Evolutionary conservation across 495 filamentous ascomycete genomes (phyloP), one percentile per base, ranked within the genome.

Genomic region (Ascobolus immersus): DNA sequence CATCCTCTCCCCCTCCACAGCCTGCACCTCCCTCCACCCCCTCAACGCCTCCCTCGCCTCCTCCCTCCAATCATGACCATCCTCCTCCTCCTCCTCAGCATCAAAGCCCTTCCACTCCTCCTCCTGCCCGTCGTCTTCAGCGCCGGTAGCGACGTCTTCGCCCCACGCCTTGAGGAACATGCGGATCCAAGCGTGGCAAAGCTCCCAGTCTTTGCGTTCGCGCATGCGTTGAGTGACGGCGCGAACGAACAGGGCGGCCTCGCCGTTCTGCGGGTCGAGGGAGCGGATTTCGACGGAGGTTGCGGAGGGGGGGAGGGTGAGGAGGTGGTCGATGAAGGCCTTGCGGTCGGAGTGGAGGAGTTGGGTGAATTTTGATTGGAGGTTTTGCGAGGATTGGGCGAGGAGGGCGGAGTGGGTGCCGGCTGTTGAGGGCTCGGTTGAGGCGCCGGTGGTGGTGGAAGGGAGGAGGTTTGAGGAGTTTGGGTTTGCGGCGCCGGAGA

Each of bases 171-270:
- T 65, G 35, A 96, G 44, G 43, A 93, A 86, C 0, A 93, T 81
- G 11, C 70, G 67, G 76, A 96, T 91, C 86, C 89, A 96, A 7
- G 78, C 78, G 54, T 92, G 80, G 25, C 77, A 71, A 30, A 96
- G 61, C 49, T 96, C 86, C 50, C 82, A 96, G 55, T 96, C 86
- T 27, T 60, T 62, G 36, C 65, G 65, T 25, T 61, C 55, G 13
- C 54, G 52, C 17, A 94, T 55, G 11, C 73, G 61, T 36, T 52
- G 55, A 0, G 76, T 82, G 28, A 96, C 54, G 4, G 80, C 77
- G 6, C 51, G 35, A 21, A 94, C 68, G 43, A 96, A 93, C 30
- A 62, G 58, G 2, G 55, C 50, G 18, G 78, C 48, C 41, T 82
- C 76, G 19, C 55, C 44, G 1, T 50, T 39, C 5, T 40, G 39